Evolutionary conservation across 371 early-diverging fungal genomes (phyloP), one percentile per base, ranked within the genome.

Genomic region (Mucor circinelloides): DNA sequence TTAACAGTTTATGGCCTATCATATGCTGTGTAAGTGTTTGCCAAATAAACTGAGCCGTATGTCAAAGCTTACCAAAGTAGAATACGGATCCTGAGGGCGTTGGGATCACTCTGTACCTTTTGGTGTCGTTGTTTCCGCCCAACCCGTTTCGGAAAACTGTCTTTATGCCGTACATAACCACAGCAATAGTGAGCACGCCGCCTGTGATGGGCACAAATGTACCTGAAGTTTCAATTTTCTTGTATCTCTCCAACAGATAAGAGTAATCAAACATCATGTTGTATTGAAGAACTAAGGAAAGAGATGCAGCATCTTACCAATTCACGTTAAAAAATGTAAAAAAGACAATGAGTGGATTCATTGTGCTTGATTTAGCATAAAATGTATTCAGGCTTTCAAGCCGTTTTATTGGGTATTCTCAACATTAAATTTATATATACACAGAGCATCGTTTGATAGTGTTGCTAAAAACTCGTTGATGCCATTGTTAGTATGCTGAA

Each of bases 1-100:
- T 2, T 13, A 19, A n/a, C 13, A 59, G 59, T 8, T 60, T 38
- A 55, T 73, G 66, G 8, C 73, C 69, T 72, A 46, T 27, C 15
- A 8, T 32, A 54, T 15, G n/a, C 23, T 27, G 0, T 9, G 13
- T 50, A 2, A 50, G 25, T 23, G 9, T 4, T 50, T 23, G 21
- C 23, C 21, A 2, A 8, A 23, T 21, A 21, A 48, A 9, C 19
- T 7, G 12, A 28, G 21, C 3, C 1, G 8, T 38, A 36, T 38
- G 23, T 34, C 5, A 6, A 6, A 10, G 25, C 12, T 58, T 63
- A 72, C 73, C 73, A 7, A 69, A 21, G 38, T 66, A 69, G 40
- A 46, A 42, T 1, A 63, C 44, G 23, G 67, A 54, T 0, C 67
- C 63, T 19, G 44, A n/a, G 1, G 71, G 71, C 8, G 60, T 67